Conservation (phyloP, 805 yeast genomes). For the Priceomyces haplophilus region DNA sequence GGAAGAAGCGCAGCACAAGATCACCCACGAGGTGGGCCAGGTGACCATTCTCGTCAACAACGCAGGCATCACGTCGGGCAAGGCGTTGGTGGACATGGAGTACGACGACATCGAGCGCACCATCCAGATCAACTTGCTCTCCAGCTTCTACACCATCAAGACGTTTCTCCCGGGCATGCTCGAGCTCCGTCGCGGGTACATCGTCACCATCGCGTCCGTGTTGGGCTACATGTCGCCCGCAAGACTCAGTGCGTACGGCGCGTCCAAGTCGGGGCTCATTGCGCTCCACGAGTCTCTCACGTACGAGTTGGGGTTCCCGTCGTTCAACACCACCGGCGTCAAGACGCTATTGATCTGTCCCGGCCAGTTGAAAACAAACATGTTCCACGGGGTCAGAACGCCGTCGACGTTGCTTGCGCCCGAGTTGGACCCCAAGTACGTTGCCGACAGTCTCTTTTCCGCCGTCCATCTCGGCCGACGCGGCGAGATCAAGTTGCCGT, state of each 20-base stretch:
- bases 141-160: constrained; percentile 68
- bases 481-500: constrained; percentile 71
- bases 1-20: constrained; percentile 30
- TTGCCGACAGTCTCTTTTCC: constrained; percentile 56
- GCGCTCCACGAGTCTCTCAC: constrained; percentile 81
- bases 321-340: constrained; percentile 48
- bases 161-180: constrained; percentile 75
- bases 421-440: constrained; percentile 62
- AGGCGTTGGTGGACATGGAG: constrained; percentile 50
- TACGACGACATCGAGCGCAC: constrained; percentile 60
- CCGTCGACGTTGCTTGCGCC: constrained; percentile 82
- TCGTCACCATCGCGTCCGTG: constrained; percentile 80
- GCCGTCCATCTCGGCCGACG: constrained; percentile 59
- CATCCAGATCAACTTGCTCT: constrained; percentile 63
- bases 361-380: constrained; percentile 74
- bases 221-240: constrained; percentile 86
- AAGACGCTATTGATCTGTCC: constrained; percentile 79
- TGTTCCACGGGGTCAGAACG: constrained; percentile 72
- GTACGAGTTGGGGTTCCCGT: constrained; percentile 59
- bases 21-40: constrained; percentile 50
- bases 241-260: constrained; percentile 78
- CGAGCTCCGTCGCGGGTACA: constrained; percentile 57
- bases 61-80: constrained; percentile 73
- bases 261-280: constrained; percentile 82
- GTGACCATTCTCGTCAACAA: constrained; percentile 77